Base-by-base conservation (phyloP, 2,329 filamentous ascomycete genomes). In the Penicillium sp. region DNA sequence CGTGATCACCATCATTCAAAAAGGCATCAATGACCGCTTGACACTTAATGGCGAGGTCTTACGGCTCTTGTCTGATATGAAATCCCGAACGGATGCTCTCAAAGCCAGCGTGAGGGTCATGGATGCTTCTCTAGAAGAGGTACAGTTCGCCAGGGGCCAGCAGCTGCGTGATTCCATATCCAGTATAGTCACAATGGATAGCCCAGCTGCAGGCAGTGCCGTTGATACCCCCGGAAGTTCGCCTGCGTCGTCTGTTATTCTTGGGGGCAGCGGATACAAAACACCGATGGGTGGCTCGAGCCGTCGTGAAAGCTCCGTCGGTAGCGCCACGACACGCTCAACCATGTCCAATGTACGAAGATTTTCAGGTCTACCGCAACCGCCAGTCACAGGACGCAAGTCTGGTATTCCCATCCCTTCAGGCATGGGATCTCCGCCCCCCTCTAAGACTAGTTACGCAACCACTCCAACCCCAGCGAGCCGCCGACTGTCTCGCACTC, bases 11-110 rank as follows among this genome's bases (percentile, higher is more conserved):
- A 95, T 97, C 69, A 97, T 97, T 47, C 91, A 97, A 64, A 93
- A 91, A 69, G 94, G 94, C n/a, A 89, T 97, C 67, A 90, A 90
- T 69, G 92, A 97, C 68, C 86, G 94, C n/a, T 80, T 97, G 46
- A 97, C 94, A 0, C 91, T 97, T 51, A 97, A 99, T 68, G 94
- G 94, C 40, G 94, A 97, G 74, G 94, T 97, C 58, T 75, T 97
- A 24, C 86, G 92, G 40, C 79, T 97, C 28, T 88, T 96, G 66
- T 84, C 86, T 6, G 92, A 97, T 65, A 89, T 97, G 78, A 87
- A 91, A 67, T 81, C 85, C n/a, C 87, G 88, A 65, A 95, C 92
- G 85, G 84, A 88, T 60, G 83, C 84, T 3, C 77, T 97, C 48
- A 91, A 92, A 67, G 81, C 83, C 13, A 85, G 90, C 58, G 93